Percentiles rank a stretch among this genome's conserved stretches.
Evolutionary conservation across 148 eudicot species (phyloP).

Genomic region (Rhododendron ferrugineum): DNA sequence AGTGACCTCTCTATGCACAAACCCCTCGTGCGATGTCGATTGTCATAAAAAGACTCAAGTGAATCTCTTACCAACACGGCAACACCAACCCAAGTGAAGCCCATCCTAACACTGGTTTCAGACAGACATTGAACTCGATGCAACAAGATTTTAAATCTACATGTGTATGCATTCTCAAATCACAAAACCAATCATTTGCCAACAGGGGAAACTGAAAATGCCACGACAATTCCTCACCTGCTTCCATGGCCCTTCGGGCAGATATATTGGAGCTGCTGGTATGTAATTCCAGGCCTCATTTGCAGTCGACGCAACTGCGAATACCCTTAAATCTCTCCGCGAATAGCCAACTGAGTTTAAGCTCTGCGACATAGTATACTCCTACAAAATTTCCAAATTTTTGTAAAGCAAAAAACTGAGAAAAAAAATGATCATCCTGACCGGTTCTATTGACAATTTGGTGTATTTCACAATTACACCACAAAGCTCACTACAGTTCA

Average conservation of each 20-base stretch:
- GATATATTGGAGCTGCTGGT: conserved; percentile 78
- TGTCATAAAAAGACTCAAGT: neutral
- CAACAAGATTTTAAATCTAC: neutral
- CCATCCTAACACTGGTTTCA: neutral
- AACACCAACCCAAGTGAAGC: neutral
- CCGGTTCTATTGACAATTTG: neutral
- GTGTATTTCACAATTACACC: neutral
- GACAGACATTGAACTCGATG: neutral
- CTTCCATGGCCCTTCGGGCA: conserved; percentile 93
- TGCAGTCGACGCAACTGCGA: conserved; percentile 34
- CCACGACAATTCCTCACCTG: conserved; percentile 39
- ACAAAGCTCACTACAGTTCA: neutral
- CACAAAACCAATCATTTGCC: neutral
- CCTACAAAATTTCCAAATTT: neutral
- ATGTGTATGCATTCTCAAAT: neutral
- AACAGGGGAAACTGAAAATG: neutral
- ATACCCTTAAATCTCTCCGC: conserved; percentile 24
- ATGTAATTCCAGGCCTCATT: conserved; percentile 51
- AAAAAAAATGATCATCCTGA: neutral
- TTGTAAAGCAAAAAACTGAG: neutral
- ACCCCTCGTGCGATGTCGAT: neutral
- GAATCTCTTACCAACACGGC: neutral
- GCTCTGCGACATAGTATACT: conserved; percentile 22
- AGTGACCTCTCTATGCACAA: neutral
- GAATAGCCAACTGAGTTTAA: conserved; percentile 20